phyloP scores from a whole-genome alignment of 805 yeast species.

The Candida schatavii region DNA sequence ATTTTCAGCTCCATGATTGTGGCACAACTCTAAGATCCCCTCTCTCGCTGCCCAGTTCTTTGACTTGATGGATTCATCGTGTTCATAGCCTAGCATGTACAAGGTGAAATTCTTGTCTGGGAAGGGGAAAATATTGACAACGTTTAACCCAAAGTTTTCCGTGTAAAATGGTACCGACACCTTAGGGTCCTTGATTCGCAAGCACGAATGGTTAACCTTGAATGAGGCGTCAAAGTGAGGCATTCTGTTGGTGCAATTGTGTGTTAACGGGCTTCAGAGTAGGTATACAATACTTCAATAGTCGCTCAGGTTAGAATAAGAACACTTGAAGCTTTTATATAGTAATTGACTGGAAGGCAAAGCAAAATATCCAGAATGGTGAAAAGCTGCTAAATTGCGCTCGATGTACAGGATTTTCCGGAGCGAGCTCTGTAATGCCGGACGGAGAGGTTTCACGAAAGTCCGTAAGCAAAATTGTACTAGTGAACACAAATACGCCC shows the following conservation, averaged over 20 bases:
- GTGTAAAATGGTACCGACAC: slow-evolving; percentile 70
- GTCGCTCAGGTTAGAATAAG: not conserved
- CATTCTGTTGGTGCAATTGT: slow-evolving; percentile 16
- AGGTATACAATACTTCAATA: not conserved
- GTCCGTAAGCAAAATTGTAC: too few species aligned
- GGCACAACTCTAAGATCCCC: slow-evolving; percentile 84
- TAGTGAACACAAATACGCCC: too few species aligned
- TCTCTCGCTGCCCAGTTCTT: slow-evolving; percentile 41
- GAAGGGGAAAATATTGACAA: slow-evolving; percentile 50
- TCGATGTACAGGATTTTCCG: too few species aligned
- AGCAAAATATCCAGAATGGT: too few species aligned
- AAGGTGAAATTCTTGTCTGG: slow-evolving; percentile 59
- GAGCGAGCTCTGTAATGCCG: too few species aligned
- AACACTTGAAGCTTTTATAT: not conserved
- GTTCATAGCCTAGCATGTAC: slow-evolving; percentile 63
- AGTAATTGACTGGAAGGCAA: too few species aligned
- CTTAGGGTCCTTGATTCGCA: slow-evolving; percentile 81
- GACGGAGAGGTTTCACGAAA: too few species aligned
- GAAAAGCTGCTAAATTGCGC: too few species aligned
- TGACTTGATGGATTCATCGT: slow-evolving; percentile 36
- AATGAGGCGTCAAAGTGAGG: slow-evolving; percentile 34
- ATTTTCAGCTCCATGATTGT: slow-evolving; percentile 69
- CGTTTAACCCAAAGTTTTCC: slow-evolving; percentile 69
- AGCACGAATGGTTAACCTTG: slow-evolving; percentile 64
- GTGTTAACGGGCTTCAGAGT: too few species aligned